Base-by-base conservation (phyloP, 2,329 filamentous ascomycete genomes). In the Penicillium sp. region DNA sequence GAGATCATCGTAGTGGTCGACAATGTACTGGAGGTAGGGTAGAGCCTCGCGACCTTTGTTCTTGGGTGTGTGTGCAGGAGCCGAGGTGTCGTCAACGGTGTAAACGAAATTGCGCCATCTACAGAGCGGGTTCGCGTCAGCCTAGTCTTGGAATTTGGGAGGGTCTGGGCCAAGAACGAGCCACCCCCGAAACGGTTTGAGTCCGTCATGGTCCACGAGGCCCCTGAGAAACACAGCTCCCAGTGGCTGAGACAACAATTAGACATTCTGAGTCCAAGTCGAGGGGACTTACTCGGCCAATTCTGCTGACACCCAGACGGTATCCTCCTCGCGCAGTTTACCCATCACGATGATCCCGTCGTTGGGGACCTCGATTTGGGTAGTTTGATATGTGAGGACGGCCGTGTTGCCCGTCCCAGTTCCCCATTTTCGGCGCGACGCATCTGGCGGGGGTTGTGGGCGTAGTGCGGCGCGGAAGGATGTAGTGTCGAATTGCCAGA, bases 71-170 rank as follows among this genome's bases (percentile, higher is more conserved):
- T 73, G 71, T 20, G 65, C 64, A 15, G 68, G 56, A 14, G 63
- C 67, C 50, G 71, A 69, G 61, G 63, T 56, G 61, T 74, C 71
- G 71, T 79, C 75, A 50, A 76, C 79, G 54, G 72, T 73, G 68
- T 79, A 82, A 57, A 82, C 77, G 37, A 76, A 74, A 60, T 72
- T 73, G 63, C 80, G 73, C 80, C 80, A 82, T 66, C 77, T 78
- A 31, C n/a, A 15, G 22, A 49, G 31, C 8, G 47, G 47, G 31
- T 35, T 34, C 4, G 47, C 25, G 47, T 49, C 47, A 49, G 47
- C 47, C 47, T 49, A 20, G 47, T 49, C 47, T 35, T 49, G 11
- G 31, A 34, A 15, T 12, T 35, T 35, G n/a, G 31, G 45, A 34
- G 25, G 28, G 47, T 34, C 47, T 35, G 12, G 17, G 47, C 47